Base-by-base conservation (phyloP, 2,329 filamentous ascomycete genomes). In the Endothia cerciana region DNA sequence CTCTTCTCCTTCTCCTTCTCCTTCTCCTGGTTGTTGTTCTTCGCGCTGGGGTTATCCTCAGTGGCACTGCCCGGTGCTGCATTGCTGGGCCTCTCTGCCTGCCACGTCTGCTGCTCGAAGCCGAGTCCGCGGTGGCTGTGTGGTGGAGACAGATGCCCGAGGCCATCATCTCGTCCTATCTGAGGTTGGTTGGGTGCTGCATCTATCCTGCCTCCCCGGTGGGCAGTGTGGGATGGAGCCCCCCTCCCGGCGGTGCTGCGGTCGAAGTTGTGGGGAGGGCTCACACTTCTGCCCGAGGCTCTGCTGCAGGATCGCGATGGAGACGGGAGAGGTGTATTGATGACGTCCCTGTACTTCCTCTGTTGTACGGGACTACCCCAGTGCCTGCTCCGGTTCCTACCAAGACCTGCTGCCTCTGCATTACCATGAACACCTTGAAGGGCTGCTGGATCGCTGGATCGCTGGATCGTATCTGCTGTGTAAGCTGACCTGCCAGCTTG, bases 181-280 rank as follows among this genome's bases (percentile, higher is more conserved):
- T 51, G 33, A 36, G 33, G 33, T 36, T 36, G 33, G 33, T 36
- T 36, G 33, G 33, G 5, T 36, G 33, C 33, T 36, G 10, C 33
- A 36, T n/a, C n/a, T 49, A 3, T 19, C 10, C 2, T 13, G 11
- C 10, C 25, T 22, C 6, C 25, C 10, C 25, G 45, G 3, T 13
- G 45, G 25, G 47, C 22, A 22, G 47, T 51, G 47, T 51, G 25
- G 25, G 25, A 51, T 28, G 47, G 47, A 15, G 47, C 22, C 1
- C 47, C n/a, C 15, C 19, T 55, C 19, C 30, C 51, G 19, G 30
- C 28, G n/a, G 28, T 55, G 55, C 55, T 58, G 55, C 36, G 55
- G 55, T 41, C 22, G 13, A 28, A 41, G 55, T 41, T 58, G 36
- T 19, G 36, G 55, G 10, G 55, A 25, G 11, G 33, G n/a, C 55